Conservation (phyloP, 1,284 basidiomycete species). For the Sphaerobolus stellatus region DNA sequence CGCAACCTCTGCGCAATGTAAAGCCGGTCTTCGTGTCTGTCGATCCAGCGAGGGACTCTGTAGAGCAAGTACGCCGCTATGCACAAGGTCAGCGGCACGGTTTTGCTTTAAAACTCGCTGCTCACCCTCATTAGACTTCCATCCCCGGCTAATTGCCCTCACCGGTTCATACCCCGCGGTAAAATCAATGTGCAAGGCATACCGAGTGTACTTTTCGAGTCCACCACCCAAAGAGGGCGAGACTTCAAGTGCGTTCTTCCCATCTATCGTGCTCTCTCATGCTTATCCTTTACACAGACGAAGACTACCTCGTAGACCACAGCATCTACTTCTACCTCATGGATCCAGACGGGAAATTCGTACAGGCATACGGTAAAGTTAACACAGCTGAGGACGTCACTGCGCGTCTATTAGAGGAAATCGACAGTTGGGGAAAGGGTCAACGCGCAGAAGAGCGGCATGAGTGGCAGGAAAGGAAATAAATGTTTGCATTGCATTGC, state of each 20-base stretch:
- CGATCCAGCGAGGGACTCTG: constrained; percentile 90
- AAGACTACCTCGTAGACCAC: constrained; percentile 96
- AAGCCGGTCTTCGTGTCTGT: constrained; percentile 94
- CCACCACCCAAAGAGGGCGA: constrained; percentile 53
- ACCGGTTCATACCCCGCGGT: constrained; percentile 85
- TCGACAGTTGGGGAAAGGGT: constrained; percentile 54
- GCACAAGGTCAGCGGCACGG: constrained; percentile 34
- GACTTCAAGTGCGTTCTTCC: background rate
- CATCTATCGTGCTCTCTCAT: background rate
- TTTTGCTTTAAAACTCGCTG: constrained; percentile 45
- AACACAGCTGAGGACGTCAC: constrained; percentile 72
- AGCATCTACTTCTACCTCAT: constrained; percentile 98
- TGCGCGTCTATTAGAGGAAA: constrained; percentile 55
- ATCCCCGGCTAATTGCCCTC: constrained; percentile 86
- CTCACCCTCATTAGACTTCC: constrained; percentile 76
- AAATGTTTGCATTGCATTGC: too few relatives aligned
- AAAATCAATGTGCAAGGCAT: constrained; percentile 90
- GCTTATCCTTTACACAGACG: constrained; percentile 22
- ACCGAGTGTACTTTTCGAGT: constrained; percentile 98
- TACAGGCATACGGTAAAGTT: constrained; percentile 94
- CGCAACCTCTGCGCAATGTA: constrained; percentile 34
- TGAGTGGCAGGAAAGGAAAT: background rate
- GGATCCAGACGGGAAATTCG: constrained; percentile 93
- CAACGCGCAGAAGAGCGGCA: constrained; percentile 29
- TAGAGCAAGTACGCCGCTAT: constrained; percentile 52